Percentiles rank a stretch among this genome's conserved stretches.
Conservation (phyloP, 2,329 filamentous ascomycete species). For the Aspergillus latus region DNA sequence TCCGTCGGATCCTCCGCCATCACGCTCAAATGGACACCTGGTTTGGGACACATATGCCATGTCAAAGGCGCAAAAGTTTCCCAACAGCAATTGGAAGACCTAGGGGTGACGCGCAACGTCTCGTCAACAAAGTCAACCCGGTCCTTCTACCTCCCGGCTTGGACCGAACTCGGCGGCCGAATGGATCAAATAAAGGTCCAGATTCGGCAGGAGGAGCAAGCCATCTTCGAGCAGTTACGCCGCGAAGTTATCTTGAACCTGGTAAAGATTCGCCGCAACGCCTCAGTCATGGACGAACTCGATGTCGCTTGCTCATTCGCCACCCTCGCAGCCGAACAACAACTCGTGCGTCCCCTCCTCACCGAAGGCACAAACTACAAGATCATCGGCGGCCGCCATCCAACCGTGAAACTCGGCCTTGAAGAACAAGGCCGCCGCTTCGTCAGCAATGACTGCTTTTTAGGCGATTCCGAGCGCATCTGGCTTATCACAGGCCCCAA, state of each 20-base stretch:
- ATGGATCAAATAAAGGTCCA: conserved; percentile 76
- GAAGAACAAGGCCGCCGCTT: conserved; percentile 77
- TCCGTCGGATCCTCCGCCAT: conserved; percentile 64
- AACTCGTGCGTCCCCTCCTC: conserved; percentile 71
- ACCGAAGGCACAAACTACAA: conserved; percentile 66
- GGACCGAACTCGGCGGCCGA: conserved; percentile 75
- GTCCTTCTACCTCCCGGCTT: conserved; percentile 79
- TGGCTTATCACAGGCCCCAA: conserved; percentile 80
- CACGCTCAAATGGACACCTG: conserved; percentile 80
- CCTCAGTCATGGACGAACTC: conserved; percentile 86
- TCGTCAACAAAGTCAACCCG: conserved; percentile 80
- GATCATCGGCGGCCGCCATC: conserved; percentile 83
- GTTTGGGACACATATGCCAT: conserved; percentile 86
- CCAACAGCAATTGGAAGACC: conserved; percentile 41
- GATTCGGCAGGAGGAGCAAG: conserved; percentile 81
- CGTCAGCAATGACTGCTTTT: conserved; percentile 78
- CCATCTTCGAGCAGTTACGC: conserved; percentile 73
- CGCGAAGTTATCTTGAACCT: conserved; percentile 76
- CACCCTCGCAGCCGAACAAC: conserved; percentile 70
- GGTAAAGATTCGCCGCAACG: conserved; percentile 83
- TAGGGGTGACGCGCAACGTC: conserved; percentile 57
- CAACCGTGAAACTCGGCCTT: conserved; percentile 84
- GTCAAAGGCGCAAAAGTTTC: conserved; percentile 75
- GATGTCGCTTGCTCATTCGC: conserved; percentile 89
- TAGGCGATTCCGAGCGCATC: conserved; percentile 71